Evolutionary conservation across 441 rosid genomes (phyloP).

Genomic region (Erodium texanum): DNA sequence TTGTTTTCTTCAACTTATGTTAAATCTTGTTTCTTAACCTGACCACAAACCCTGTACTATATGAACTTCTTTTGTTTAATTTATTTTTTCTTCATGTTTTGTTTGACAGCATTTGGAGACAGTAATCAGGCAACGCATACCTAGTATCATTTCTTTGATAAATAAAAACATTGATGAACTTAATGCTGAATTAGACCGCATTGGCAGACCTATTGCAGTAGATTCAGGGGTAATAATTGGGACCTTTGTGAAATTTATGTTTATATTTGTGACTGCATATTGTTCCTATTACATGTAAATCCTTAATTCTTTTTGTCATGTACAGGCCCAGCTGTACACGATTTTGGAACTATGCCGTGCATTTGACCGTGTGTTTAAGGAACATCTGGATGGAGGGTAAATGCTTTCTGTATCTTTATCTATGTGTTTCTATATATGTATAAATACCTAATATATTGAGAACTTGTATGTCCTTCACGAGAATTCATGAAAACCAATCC

Average conservation of each 20-base stretch:
- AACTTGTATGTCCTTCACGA: neutral
- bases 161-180: constrained; percentile 93
- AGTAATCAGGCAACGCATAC: constrained; percentile 91
- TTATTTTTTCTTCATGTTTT: neutral
- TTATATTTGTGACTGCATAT: constrained; percentile 8
- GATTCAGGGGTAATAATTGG: constrained; percentile 74
- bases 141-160: constrained; percentile 91
- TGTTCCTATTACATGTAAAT: constrained; percentile 11
- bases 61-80: neutral
- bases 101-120: constrained; percentile 72
- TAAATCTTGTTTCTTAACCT: neutral
- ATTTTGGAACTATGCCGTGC: constrained; percentile 94
- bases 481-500: constrained; percentile 5
- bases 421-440: neutral
- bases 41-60: neutral
- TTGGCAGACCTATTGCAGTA: constrained; percentile 93
- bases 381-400: constrained; percentile 99
- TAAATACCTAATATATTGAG: neutral
- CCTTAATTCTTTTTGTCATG: neutral
- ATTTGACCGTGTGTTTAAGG: constrained; percentile 95
- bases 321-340: constrained; percentile 89
- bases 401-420: constrained; percentile 16
- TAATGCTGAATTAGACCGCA: constrained; percentile 89
- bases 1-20: constrained; percentile 6
- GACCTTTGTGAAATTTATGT: neutral